These are phyloP conservation scores for Hansenula sp. DNA, from an alignment of 1,139 yeast genomes.

Conservation along the genomic window DNA sequence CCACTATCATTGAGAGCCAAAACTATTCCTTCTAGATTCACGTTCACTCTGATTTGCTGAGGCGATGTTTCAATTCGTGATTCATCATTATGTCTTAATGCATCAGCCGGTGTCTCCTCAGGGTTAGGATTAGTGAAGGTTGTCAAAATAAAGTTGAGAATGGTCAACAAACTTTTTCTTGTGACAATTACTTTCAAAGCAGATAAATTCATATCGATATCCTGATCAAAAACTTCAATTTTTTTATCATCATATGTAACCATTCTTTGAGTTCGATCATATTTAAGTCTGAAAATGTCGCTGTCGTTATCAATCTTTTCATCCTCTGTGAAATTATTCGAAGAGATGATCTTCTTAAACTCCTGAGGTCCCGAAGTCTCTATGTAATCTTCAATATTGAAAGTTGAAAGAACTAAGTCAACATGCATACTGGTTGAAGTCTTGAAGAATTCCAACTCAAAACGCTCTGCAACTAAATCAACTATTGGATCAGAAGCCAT, in stretches of 20 bases:
- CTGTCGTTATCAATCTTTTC: slow-evolving; percentile 27
- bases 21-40: slow-evolving; percentile 70
- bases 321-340: slow-evolving; percentile 43
- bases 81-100: slow-evolving; percentile 57
- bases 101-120: slow-evolving; percentile 62
- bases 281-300: slow-evolving; percentile 61
- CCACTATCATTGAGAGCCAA: slow-evolving; percentile 82
- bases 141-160: slow-evolving; percentile 75
- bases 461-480: slow-evolving; percentile 65
- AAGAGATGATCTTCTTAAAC: slow-evolving; percentile 66
- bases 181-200: slow-evolving; percentile 75
- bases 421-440: slow-evolving; percentile 62
- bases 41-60: slow-evolving; percentile 64
- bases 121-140: slow-evolving; percentile 85
- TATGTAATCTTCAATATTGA: slow-evolving; percentile 71
- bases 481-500: slow-evolving; percentile 65
- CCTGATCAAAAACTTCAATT: slow-evolving; percentile 77
- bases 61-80: slow-evolving; percentile 56
- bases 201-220: slow-evolving; percentile 69
- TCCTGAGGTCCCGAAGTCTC: slow-evolving; percentile 61
- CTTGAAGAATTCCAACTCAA: slow-evolving; percentile 56
- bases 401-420: slow-evolving; percentile 57
- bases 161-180: slow-evolving; percentile 71
- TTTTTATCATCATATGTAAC: slow-evolving; percentile 52
- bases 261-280: slow-evolving; percentile 53